Conservation (phyloP, 75 land plant genomes). For the Azolla pinnata region DNA sequence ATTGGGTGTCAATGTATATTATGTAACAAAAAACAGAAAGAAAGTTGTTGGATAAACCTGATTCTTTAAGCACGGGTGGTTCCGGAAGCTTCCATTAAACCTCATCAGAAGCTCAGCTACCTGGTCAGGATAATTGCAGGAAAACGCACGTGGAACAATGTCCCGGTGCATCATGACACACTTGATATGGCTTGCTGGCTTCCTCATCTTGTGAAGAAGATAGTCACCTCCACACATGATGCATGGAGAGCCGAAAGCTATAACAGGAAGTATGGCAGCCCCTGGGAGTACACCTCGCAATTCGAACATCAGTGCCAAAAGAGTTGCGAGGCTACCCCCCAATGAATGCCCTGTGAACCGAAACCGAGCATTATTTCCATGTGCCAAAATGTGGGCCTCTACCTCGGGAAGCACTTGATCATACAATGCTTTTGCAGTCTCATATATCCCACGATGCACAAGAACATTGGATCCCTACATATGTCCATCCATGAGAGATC, state of each 20-base stretch:
- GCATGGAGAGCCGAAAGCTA: constrained; percentile 79
- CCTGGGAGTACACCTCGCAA: constrained; percentile 47
- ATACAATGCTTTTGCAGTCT: constrained; percentile 84
- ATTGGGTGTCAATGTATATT: too few species aligned
- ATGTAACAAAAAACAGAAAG: not conserved
- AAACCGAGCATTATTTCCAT: constrained; percentile 43
- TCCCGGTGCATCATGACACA: constrained; percentile 73
- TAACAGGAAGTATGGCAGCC: constrained; percentile 65
- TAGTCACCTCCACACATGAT: constrained; percentile 89
- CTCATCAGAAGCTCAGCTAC: constrained; percentile 68
- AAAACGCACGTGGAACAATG: constrained; percentile 84
- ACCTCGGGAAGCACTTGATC: constrained; percentile 76
- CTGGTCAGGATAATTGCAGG: constrained; percentile 70
- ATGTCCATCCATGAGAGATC: not conserved
- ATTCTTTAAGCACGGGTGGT: constrained; percentile 61
- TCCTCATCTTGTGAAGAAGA: constrained; percentile 46
- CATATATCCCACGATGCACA: constrained; percentile 92
- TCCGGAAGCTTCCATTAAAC: constrained; percentile 67
- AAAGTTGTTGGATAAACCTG: constrained; percentile 35
- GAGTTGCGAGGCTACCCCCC: constrained; percentile 75
- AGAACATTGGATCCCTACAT: constrained; percentile 55
- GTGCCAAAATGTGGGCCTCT: constrained; percentile 40
- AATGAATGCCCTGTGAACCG: constrained; percentile 94
- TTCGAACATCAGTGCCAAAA: constrained; percentile 75
- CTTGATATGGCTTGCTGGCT: constrained; percentile 59